Conservation (phyloP, 352 stramenopile species). For the Globisporangium barbulae region DNA sequence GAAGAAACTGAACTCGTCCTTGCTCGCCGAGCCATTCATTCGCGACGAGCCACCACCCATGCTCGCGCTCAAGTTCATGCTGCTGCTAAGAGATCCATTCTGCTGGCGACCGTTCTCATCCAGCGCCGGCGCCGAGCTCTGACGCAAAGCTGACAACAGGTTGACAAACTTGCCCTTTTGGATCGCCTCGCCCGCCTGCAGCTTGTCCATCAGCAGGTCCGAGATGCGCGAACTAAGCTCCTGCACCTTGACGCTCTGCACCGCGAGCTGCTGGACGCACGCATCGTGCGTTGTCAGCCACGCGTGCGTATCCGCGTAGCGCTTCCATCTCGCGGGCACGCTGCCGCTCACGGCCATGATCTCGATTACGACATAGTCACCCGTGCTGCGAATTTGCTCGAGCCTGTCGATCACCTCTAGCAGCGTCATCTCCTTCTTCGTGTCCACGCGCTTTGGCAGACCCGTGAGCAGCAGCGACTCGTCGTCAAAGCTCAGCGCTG, state of each 20-base stretch:
- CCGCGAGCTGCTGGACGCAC: constrained; percentile 36
- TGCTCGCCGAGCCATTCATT: constrained; percentile 13
- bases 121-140: constrained; percentile 21
- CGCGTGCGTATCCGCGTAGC: constrained; percentile 30
- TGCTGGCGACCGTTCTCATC: neutral
- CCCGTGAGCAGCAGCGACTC: constrained; percentile 34
- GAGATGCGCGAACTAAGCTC: constrained; percentile 38
- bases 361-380: constrained; percentile 53
- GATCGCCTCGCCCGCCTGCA: constrained; percentile 51
- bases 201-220: constrained; percentile 44
- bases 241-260: constrained; percentile 39
- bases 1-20: constrained; percentile 70
- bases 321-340: constrained; percentile 42
- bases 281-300: constrained; percentile 46
- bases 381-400: constrained; percentile 50
- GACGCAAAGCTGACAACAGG: constrained; percentile 47
- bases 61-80: constrained; percentile 30
- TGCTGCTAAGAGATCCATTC: constrained; percentile 30
- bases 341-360: constrained; percentile 30
- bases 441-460: constrained; percentile 29
- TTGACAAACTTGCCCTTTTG: constrained; percentile 39
- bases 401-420: constrained; percentile 48
- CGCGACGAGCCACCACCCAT: neutral
- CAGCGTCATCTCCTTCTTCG: constrained; percentile 57
- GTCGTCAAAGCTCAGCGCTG: constrained; percentile 39